Evolutionary conservation across 108 stramenopile genomes (phyloP), one percentile per base, ranked within the genome.

Genomic region (Skeletonema potamos): DNA sequence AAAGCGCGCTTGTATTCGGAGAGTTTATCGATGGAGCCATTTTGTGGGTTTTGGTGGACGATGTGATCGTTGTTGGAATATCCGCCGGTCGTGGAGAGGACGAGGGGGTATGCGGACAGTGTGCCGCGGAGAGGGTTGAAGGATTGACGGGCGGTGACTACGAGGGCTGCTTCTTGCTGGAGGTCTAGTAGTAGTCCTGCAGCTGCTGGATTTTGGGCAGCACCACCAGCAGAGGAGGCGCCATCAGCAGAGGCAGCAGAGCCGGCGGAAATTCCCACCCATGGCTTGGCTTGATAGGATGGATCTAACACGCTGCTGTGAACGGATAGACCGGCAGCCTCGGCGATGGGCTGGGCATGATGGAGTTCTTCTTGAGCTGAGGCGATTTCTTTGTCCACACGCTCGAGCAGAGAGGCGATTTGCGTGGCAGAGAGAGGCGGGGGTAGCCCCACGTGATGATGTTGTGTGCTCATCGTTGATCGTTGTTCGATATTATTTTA

Each of bases 31-130:
- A 65, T 60, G 8, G 65, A 68, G 8, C 78, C 66, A 48, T 87
- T 81, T 30, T n/a, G n/a, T n/a, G 84, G 79, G 27, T 87, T 84
- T 61, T 77, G 64, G 4, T 66, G 64, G 34, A 94, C 74, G 44
- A 85, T 62, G 73, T 94, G 93, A 77, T 94, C 90, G 27, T 84
- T 89, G 62, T 94, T 94, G 86, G 86, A 90, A 72, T 91, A 78
- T 39, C 94, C 94, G 9, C 77, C 89, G 6, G 91, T 92, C 0
- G 86, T 84, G 58, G 82, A 70, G 26, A 84, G 70, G 41, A 84
- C 83, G 10, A 73, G 32, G 10, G 78, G 78, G 54, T 62, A 79
- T 4, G 78, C 78, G 7, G 62, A 68, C 32, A 79, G 66, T 18
- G 62, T 63, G 32, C 72, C 72, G 12, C 78, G 78, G 43, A 79